Conservation (phyloP, 306 rosid species). For the Alnus glutinosa region DNA sequence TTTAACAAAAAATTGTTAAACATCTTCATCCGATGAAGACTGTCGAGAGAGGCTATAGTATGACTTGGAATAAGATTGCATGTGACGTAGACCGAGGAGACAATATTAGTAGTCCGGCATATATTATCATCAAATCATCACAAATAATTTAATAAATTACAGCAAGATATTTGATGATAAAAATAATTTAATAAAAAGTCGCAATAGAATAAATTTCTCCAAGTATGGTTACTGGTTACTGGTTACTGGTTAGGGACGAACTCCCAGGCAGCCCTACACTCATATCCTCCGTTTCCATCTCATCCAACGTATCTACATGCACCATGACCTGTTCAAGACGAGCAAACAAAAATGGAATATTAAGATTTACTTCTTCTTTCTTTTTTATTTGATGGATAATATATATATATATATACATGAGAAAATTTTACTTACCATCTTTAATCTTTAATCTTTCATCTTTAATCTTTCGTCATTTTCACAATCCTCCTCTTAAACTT, state of each 20-base stretch:
- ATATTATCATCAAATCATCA: background rate
- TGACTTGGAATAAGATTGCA: background rate
- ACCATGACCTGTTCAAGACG: slow-evolving; percentile 38
- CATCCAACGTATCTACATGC: slow-evolving; percentile 27
- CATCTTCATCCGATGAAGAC: too few relatives aligned
- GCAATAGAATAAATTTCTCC: background rate
- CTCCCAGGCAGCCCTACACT: background rate
- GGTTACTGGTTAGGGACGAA: background rate
- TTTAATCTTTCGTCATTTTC: too few relatives aligned
- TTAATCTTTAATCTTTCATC: too few relatives aligned
- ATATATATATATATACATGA: too few relatives aligned
- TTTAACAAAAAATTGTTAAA: too few relatives aligned
- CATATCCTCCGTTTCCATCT: background rate
- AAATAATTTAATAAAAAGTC: background rate
- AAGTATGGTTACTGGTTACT: background rate
- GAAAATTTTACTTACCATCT: too few relatives aligned
- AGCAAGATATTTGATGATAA: background rate
- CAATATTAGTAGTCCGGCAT: background rate
- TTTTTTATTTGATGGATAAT: too few relatives aligned
- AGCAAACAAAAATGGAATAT: background rate
- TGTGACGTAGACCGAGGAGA: background rate
- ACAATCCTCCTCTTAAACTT: too few relatives aligned
- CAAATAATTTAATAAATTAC: background rate
- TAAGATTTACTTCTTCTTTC: background rate
- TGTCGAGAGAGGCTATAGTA: too few relatives aligned